A percentile compares a stretch with the other conserved stretches of the same genome.
Conservation (phyloP, 306 rosid genomes). For the Astragalus membranaceus region DNA sequence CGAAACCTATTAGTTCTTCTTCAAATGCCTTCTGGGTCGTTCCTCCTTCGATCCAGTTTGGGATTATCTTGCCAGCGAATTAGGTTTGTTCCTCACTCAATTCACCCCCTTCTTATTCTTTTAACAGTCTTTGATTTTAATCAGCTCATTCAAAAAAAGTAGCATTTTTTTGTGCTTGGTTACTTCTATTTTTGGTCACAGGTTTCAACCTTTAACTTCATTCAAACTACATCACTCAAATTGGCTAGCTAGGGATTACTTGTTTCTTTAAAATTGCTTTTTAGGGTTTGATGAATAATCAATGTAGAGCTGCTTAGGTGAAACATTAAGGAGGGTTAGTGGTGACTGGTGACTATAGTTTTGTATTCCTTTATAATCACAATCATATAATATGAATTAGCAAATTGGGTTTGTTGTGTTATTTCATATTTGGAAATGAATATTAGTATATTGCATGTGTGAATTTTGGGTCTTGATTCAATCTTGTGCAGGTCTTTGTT, state of each 20-base stretch:
- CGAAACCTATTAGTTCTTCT: background rate
- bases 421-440: background rate
- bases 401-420: background rate
- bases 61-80: background rate
- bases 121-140: background rate
- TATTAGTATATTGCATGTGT: background rate
- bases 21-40: background rate
- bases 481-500: slow-evolving; percentile 31
- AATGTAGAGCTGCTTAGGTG: background rate
- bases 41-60: background rate
- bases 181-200: background rate
- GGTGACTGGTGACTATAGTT: background rate
- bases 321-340: background rate
- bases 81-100: background rate
- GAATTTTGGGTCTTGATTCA: background rate
- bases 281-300: background rate
- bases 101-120: background rate
- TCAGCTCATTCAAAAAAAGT: background rate
- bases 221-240: background rate
- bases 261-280: background rate
- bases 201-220: background rate
- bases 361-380: background rate
- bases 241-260: background rate
- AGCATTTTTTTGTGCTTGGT: background rate
- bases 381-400: background rate